phyloP scores from a whole-genome alignment of 768 basidiomycete genomes.

The Tricholoma sp. region DNA sequence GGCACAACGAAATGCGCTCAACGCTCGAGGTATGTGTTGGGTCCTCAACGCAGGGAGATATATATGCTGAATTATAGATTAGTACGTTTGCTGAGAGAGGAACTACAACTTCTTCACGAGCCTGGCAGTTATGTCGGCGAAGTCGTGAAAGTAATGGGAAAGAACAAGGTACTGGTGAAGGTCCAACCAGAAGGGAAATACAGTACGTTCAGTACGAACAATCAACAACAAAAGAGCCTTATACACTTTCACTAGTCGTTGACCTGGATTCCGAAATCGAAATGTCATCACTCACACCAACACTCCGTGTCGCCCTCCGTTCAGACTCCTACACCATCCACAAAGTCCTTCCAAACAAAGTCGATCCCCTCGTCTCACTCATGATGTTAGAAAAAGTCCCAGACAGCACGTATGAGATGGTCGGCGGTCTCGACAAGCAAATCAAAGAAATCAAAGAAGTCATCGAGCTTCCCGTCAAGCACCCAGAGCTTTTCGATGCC shows the following conservation, averaged over 20 bases:
- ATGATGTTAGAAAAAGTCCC: constrained; percentile 99
- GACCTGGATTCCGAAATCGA: constrained; percentile 90
- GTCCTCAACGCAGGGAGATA: background rate
- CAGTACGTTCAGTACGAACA: constrained; percentile 49
- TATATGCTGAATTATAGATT: background rate
- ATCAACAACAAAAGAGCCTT: background rate
- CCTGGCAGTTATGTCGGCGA: constrained; percentile 98
- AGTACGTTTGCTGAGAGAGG: constrained; percentile 90
- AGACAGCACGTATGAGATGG: constrained; percentile 99
- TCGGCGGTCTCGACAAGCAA: constrained; percentile 91
- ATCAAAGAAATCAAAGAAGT: constrained; percentile 98
- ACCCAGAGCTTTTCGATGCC: constrained; percentile 94
- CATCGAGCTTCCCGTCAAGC: constrained; percentile 95
- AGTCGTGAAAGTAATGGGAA: constrained; percentile 97
- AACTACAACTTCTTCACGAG: constrained; percentile 88
- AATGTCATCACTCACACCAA: constrained; percentile 70
- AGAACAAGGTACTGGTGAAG: constrained; percentile 97
- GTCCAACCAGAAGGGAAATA: constrained; percentile 99
- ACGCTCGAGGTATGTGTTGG: constrained; percentile 70
- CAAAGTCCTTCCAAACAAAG: constrained; percentile 95
- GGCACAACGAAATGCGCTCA: constrained; percentile 95
- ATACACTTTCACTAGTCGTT: constrained; percentile 55
- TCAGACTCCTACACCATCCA: constrained; percentile 96
- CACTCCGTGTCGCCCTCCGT: constrained; percentile 90
- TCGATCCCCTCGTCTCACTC: constrained; percentile 95